These are phyloP conservation scores for Claviceps sorghi DNA, from an alignment of 2,329 filamentous ascomycete genomes.

Conservation along the genomic window DNA sequence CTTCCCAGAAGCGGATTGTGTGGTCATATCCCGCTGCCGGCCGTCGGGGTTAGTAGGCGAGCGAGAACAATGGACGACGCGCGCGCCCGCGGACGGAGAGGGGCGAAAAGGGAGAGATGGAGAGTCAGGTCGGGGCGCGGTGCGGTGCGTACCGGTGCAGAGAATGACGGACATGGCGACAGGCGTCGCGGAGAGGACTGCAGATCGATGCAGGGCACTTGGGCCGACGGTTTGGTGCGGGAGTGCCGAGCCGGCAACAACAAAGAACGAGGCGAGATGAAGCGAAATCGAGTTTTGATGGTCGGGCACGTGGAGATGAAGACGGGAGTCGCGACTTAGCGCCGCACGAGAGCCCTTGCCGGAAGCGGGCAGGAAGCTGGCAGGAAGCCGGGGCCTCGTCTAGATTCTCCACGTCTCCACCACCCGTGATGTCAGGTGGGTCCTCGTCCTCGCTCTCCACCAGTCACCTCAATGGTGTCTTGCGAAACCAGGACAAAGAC, in stretches of 20 bases:
- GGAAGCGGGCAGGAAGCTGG: not conserved
- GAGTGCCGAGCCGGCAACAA: not conserved
- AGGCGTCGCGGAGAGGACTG: not conserved
- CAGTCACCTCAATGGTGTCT: too few relatives aligned
- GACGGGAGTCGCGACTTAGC: not conserved
- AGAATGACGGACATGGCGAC: conserved; percentile 45
- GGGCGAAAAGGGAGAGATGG: not conserved
- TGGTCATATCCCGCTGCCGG: conserved; percentile 44
- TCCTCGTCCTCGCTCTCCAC: too few relatives aligned
- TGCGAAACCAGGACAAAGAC: too few relatives aligned
- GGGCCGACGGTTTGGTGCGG: not conserved
- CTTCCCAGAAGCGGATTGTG: conserved; percentile 81
- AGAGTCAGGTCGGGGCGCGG: not conserved
- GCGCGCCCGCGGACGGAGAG: not conserved
- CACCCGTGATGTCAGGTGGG: too few relatives aligned
- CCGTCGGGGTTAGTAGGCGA: conserved; percentile 9
- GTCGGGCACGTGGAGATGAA: not conserved
- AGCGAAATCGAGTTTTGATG: not conserved
- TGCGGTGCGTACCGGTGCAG: conserved; percentile 37
- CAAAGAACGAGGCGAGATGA: not conserved
- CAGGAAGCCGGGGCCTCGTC: not conserved
- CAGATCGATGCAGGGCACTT: not conserved
- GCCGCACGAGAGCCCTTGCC: not conserved
- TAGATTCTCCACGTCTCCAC: too few relatives aligned
- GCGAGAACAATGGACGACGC: not conserved